These are phyloP conservation scores for Wickerhamiella australiensis DNA, from an alignment of 805 yeast species.

Conservation along the genomic window DNA sequence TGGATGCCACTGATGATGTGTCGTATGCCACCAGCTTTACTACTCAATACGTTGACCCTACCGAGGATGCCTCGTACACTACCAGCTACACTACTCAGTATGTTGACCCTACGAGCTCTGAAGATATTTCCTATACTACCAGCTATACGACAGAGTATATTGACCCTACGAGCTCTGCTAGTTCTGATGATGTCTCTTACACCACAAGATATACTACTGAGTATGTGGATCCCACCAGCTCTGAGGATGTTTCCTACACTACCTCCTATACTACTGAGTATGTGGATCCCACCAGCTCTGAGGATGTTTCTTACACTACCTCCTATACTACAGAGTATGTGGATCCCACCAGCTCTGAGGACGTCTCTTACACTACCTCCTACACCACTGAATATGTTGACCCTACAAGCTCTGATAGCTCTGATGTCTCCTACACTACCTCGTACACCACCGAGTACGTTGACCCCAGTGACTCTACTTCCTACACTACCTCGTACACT, in stretches of 20 bases:
- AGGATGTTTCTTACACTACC: neutral
- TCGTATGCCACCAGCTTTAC: neutral
- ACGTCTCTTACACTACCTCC: neutral
- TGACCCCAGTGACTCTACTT: neutral
- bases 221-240: neutral
- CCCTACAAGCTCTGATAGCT: neutral
- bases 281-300: neutral
- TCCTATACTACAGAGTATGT: neutral
- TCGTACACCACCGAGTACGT: neutral
- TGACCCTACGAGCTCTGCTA: neutral
- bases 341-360: neutral
- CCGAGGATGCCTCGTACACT: neutral
- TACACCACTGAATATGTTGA: slow-evolving; percentile 2
- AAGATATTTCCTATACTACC: neutral
- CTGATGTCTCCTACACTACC: neutral
- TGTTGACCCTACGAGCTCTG: neutral
- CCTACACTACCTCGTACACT: neutral
- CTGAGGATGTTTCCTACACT: neutral
- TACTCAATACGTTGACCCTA: neutral
- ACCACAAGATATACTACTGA: neutral
- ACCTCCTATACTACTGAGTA: neutral
- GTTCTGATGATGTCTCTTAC: neutral
- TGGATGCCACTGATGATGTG: neutral
- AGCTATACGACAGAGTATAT: neutral
- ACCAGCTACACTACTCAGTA: neutral